These are phyloP conservation scores for Aspergillus costaricaensis DNA, from an alignment of 2,329 filamentous ascomycete species.

Conservation along the genomic window DNA sequence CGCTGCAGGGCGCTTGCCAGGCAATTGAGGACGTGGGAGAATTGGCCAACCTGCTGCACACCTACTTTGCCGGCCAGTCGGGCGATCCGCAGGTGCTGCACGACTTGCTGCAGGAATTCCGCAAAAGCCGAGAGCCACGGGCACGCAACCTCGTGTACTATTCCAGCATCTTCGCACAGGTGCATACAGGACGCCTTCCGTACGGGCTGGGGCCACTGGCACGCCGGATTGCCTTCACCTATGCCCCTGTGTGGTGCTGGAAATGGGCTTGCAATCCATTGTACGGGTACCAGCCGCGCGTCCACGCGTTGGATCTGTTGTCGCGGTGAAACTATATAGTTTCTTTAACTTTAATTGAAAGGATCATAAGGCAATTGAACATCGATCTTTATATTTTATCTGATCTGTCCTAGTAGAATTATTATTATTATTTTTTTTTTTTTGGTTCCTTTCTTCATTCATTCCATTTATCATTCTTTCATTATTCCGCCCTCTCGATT, in stretches of 20 bases:
- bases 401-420: no score
- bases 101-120: background rate
- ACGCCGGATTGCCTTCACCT: background rate
- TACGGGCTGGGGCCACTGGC: background rate
- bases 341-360: no score
- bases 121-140: background rate
- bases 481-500: no score
- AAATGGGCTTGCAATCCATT: constrained; percentile 1
- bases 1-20: constrained; percentile 5
- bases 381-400: no score
- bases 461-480: no score
- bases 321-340: background rate
- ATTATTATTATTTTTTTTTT: no score
- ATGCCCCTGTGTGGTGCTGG: background rate
- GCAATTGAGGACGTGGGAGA: constrained; percentile 8
- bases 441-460: no score
- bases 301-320: background rate
- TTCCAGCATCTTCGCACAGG: background rate
- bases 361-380: no score
- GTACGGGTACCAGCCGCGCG: constrained; percentile 6
- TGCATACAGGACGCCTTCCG: constrained; percentile 1
- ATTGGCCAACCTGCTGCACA: background rate
- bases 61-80: background rate
- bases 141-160: constrained; percentile 1
- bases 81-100: background rate